Percentiles rank a stretch among this genome's conserved stretches.
Conservation (phyloP, 2,329 filamentous ascomycete genomes). For the Chaetomium sp. region DNA sequence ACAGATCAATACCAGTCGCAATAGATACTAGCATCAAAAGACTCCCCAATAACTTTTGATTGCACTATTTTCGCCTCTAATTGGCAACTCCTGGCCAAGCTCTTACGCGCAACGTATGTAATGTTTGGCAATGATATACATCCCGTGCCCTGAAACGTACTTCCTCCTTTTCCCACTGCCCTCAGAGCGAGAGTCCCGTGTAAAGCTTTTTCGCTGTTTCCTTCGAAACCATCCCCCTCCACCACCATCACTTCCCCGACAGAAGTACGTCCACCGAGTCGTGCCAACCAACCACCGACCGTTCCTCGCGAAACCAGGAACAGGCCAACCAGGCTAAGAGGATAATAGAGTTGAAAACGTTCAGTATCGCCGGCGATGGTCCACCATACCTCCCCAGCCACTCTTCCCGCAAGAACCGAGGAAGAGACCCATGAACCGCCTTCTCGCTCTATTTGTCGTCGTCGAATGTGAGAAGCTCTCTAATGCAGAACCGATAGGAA, state of each 20-base stretch:
- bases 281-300: conserved; percentile 10
- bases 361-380: conserved; percentile 16
- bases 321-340: background rate
- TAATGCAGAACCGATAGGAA: conserved; percentile 39
- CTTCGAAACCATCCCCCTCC: background rate
- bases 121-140: conserved; percentile 35
- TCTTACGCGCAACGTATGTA: conserved; percentile 30
- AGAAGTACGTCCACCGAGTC: conserved; percentile 13
- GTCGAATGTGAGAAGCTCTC: conserved; percentile 34
- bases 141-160: conserved; percentile 15
- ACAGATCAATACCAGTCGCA: background rate
- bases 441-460: conserved; percentile 35
- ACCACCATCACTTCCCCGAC: background rate
- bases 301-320: conserved; percentile 10
- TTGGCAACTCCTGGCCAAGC: conserved; percentile 14
- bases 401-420: conserved; percentile 19
- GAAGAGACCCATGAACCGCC: conserved; percentile 28
- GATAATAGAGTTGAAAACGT: conserved; percentile 11
- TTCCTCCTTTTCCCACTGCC: conserved; percentile 9
- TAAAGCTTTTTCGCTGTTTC: background rate
- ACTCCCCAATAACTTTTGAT: conserved; percentile 15
- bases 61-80: conserved; percentile 19
- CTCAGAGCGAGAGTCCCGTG: conserved; percentile 1
- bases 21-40: background rate
- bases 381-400: conserved; percentile 7